A percentile compares a stretch with the other conserved stretches of the same genome.
Conservation (phyloP, 2,329 filamentous ascomycete species). For the Magnaporthales sp. region DNA sequence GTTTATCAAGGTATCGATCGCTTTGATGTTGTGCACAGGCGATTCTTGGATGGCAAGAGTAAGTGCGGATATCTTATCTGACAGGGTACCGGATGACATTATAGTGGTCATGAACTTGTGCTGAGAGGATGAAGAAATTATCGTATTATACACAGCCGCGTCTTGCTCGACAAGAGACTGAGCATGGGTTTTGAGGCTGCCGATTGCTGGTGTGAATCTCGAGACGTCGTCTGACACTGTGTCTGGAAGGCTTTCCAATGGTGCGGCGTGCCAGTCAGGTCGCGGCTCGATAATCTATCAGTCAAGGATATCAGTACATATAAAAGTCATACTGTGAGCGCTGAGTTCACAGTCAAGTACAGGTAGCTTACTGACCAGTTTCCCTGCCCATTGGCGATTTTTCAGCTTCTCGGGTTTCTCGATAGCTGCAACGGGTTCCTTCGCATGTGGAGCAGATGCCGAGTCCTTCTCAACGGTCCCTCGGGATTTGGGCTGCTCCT, state of each 20-base stretch:
- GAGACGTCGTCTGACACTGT: conserved; percentile 35
- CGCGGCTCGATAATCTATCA: conserved; percentile 45
- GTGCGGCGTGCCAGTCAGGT: conserved; percentile 46
- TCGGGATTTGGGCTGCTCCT: not conserved
- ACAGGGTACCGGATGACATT: conserved; percentile 91
- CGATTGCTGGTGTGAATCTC: conserved; percentile 33
- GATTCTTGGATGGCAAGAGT: conserved; percentile 95
- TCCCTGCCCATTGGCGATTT: conserved; percentile 15
- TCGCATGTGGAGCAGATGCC: conserved; percentile 13
- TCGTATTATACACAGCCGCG: conserved; percentile 63
- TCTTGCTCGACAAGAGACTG: conserved; percentile 69
- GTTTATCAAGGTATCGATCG: conserved; percentile 73
- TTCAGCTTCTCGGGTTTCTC: not conserved
- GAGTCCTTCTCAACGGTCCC: not conserved
- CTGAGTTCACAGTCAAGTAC: conserved; percentile 7
- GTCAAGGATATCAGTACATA: conserved; percentile 1
- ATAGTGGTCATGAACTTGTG: conserved; percentile 96
- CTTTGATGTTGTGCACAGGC: conserved; percentile 83
- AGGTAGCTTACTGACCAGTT: conserved; percentile 32
- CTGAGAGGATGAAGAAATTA: conserved; percentile 72
- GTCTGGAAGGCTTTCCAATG: conserved; percentile 32
- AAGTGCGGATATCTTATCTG: conserved; percentile 91
- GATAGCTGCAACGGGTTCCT: conserved; percentile 12
- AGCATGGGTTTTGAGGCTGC: conserved; percentile 59
- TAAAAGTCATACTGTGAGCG: not conserved